phyloP scores from a whole-genome alignment of 306 rosid genomes.

The Gastrolobium bilobum region DNA sequence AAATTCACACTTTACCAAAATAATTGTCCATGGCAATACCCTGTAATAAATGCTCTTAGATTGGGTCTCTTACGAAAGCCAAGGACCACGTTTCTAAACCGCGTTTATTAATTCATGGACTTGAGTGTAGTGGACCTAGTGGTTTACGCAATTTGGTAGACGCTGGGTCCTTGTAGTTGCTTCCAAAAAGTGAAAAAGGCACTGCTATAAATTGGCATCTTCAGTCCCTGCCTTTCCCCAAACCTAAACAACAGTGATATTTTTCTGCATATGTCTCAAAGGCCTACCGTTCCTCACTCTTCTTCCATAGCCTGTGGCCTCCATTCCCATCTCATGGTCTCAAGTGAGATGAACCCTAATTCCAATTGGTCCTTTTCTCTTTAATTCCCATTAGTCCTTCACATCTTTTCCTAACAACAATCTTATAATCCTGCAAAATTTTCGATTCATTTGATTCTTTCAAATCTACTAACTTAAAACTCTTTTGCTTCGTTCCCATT shows the following conservation, averaged over 20 bases:
- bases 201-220: constrained; percentile 41
- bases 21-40: too few species aligned
- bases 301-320: constrained; percentile 75
- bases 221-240: neutral
- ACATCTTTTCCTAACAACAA: too few species aligned
- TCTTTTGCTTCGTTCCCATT: neutral
- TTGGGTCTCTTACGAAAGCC: too few species aligned
- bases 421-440: neutral
- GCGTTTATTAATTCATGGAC: too few species aligned
- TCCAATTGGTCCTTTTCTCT: constrained; percentile 60
- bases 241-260: neutral
- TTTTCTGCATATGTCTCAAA: constrained; percentile 78
- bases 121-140: too few species aligned
- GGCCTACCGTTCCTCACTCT: constrained; percentile 72
- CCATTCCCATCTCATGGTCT: constrained; percentile 88
- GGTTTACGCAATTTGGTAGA: too few species aligned
- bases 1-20: too few species aligned
- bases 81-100: too few species aligned
- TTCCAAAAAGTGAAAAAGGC: too few species aligned
- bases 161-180: too few species aligned
- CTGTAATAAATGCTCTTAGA: too few species aligned
- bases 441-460: constrained; percentile 9
- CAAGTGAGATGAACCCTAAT: constrained; percentile 82
- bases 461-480: neutral
- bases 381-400: neutral